Evolutionary conservation across 768 basidiomycete genomes (phyloP), one percentile per base, ranked within the genome.

Genomic region (Xerocomellus intermedius): DNA sequence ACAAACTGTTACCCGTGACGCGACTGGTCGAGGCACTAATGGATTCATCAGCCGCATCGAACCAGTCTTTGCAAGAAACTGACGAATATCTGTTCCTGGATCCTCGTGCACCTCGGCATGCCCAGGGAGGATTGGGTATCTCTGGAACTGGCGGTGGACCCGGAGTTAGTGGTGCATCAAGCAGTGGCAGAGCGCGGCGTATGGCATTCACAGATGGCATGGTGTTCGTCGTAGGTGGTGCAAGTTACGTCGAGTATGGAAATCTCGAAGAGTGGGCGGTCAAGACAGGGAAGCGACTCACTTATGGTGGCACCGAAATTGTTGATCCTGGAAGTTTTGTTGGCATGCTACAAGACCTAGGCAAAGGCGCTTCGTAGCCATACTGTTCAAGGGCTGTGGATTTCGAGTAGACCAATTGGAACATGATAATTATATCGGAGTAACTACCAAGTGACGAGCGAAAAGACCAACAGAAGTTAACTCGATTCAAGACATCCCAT

Each of bases 301-400:
- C 91, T 35, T 99, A 99, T 69, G 97, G 97, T 17, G 91, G 92
- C 19, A 98, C 96, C 17, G 97, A 98, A 68, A 94, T 99, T 38
- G 66, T 97, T 45, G 89, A 93, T 63, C 97, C 97, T 6, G 84
- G 82, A 67, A 84, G 85, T 44, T 98, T 99, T 68, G 79, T 98
- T 19, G 73, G 77, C 32, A 77, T 87, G 28, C 70, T 98, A 61
- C 84, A 83, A 49, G 78, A 75, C 39, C 73, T 93, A 17, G 88
- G 88, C 2, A 82, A 79, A 64, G 57, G 57, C 24, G 62, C 50
- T 56, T 56, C 63, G n/a, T 78, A 69, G 59, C 1, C 39, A 32
- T 49, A 37, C 22, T 52, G 28, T 46, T 56, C 13, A 45, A 39
- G 84, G 33, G 68, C 92, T 58, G 80, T 81, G 42, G 75, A 71